Evolutionary conservation across 768 basidiomycete genomes (phyloP).

Genomic region (Termitomyces sp.): DNA sequence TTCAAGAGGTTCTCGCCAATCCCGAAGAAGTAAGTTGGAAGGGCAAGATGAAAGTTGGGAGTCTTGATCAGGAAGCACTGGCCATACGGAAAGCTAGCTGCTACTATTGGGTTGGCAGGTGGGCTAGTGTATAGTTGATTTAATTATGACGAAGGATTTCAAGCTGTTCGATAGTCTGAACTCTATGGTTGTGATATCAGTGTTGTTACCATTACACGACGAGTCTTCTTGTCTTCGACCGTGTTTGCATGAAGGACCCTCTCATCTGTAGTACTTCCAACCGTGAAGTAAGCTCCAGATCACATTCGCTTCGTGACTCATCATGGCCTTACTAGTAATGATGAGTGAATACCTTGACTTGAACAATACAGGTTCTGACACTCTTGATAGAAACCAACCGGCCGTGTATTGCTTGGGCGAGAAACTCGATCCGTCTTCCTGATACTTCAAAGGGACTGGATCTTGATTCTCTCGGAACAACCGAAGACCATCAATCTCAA

Average conservation of each 20-base stretch:
- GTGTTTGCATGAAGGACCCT: not conserved
- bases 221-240: not conserved
- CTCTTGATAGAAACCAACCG: not conserved
- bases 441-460: not conserved
- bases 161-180: not conserved
- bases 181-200: not conserved
- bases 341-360: not conserved
- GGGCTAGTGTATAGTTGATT: conserved; percentile 19
- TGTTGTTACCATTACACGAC: not conserved
- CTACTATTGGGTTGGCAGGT: conserved; percentile 58
- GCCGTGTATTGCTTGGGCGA: not conserved
- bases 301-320: not conserved
- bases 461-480: not conserved
- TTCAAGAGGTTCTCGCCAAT: conserved; percentile 35
- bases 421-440: not conserved
- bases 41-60: conserved; percentile 39
- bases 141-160: not conserved
- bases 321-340: no score
- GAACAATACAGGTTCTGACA: not conserved
- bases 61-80: conserved; percentile 41
- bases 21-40: conserved; percentile 35
- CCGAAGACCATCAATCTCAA: not conserved
- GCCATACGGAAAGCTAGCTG: conserved; percentile 50
- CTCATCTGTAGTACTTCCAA: not conserved
- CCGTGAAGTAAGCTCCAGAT: not conserved